Evolutionary conservation across 257 asterid species (phyloP).

Genomic region (Oldenlandia corymbosa): DNA sequence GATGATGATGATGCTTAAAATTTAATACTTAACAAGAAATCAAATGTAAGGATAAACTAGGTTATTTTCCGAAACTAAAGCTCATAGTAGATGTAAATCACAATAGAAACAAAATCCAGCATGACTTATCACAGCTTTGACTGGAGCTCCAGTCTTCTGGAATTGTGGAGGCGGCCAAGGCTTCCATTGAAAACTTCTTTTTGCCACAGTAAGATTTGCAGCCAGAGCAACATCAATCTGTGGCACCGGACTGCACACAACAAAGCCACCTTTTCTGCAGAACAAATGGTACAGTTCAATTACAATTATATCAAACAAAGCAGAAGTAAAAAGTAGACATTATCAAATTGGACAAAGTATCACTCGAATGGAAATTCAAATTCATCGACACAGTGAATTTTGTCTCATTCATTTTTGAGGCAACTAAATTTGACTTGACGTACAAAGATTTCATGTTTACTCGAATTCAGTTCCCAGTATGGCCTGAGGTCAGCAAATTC

Average conservation of each 20-base stretch:
- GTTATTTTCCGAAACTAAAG: conserved; percentile 6
- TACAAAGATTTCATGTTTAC: neutral
- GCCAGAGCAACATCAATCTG: conserved; percentile 15
- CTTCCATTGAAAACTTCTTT: conserved; percentile 4
- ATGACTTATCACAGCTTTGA: conserved; percentile 23
- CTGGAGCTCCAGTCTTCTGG: conserved; percentile 22
- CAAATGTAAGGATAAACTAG: neutral
- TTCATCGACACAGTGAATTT: neutral
- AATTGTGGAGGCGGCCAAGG: conserved; percentile 1
- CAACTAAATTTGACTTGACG: neutral
- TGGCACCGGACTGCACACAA: conserved; percentile 24
- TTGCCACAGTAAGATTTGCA: neutral
- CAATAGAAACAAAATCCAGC: conserved; percentile 10
- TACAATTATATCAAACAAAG: neutral
- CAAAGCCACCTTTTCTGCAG: conserved; percentile 35
- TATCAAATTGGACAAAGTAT: neutral
- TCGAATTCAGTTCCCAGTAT: neutral
- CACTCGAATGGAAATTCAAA: neutral
- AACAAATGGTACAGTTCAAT: neutral
- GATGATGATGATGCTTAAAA: neutral
- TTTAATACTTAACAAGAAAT: neutral
- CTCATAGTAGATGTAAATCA: conserved; percentile 3
- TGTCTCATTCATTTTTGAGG: neutral
- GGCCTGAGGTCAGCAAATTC: neutral
- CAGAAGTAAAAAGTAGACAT: neutral